A percentile compares a stretch with the other conserved stretches of the same genome.
Evolutionary conservation across 495 filamentous ascomycete species (phyloP).

Genomic region (Pyrenula massariospora): DNA sequence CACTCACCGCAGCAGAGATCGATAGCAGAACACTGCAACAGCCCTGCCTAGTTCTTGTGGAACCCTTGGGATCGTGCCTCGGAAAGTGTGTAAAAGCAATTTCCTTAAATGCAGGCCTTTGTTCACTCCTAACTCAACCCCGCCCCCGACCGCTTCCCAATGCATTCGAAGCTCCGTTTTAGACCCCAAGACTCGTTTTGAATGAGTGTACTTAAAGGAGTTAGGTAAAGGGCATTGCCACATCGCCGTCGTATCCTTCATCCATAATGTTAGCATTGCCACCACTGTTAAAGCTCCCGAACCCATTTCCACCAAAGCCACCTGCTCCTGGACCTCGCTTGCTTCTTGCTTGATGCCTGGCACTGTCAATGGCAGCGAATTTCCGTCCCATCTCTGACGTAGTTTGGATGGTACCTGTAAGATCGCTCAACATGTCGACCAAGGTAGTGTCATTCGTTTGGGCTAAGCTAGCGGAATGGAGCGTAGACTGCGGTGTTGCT

Average conservation of each 20-base stretch:
- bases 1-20: too few species aligned
- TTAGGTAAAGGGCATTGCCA: not conserved
- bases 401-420: constrained; percentile 55
- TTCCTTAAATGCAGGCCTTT: too few species aligned
- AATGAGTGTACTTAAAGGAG: too few species aligned
- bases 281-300: not conserved
- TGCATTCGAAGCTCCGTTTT: too few species aligned
- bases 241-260: not conserved
- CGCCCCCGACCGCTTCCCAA: too few species aligned
- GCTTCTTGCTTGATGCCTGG: constrained; percentile 15
- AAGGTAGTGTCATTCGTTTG: constrained; percentile 72
- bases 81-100: too few species aligned
- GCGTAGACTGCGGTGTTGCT: constrained; percentile 43
- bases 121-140: too few species aligned
- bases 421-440: constrained; percentile 53
- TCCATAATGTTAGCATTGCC: not conserved
- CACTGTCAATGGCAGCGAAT: constrained; percentile 48
- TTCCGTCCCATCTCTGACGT: constrained; percentile 63
- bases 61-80: too few species aligned
- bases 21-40: too few species aligned
- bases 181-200: too few species aligned
- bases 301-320: not conserved
- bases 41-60: too few species aligned
- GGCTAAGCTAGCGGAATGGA: constrained; percentile 44
- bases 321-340: not conserved